Evolutionary conservation across 169 alveolate genomes (phyloP).

Genomic region (Babesia ovis): DNA sequence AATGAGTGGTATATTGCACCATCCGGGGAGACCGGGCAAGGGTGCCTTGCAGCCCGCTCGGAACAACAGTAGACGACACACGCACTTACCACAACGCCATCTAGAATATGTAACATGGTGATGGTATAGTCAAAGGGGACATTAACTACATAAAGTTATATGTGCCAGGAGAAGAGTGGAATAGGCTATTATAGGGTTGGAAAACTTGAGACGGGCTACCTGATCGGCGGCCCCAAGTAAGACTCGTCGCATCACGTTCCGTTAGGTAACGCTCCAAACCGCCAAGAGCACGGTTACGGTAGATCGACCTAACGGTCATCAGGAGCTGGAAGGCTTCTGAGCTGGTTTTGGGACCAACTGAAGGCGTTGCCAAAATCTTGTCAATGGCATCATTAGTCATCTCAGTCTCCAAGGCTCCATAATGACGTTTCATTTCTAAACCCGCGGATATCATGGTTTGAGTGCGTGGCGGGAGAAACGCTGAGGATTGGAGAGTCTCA

Average conservation of each 20-base stretch:
- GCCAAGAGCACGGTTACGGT: constrained; percentile 25
- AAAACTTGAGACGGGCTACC: constrained; percentile 1
- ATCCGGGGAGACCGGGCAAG: no score
- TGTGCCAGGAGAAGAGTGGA: no score
- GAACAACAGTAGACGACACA: no score
- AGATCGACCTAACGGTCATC: not conserved
- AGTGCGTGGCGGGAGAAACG: not conserved
- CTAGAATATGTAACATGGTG: no score
- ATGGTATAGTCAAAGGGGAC: no score
- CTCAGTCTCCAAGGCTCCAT: not conserved
- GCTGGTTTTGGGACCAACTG: not conserved
- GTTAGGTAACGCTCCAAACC: constrained; percentile 13
- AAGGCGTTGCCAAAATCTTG: not conserved
- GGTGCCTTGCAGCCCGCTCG: no score
- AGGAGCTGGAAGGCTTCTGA: constrained; percentile 8
- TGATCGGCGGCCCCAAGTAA: constrained; percentile 19
- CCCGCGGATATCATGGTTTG: not conserved
- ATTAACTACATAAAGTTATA: no score
- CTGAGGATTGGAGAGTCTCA: not conserved
- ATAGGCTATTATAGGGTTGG: not conserved
- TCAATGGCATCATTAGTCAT: constrained; percentile 6
- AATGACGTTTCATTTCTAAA: not conserved
- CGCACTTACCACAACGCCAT: no score
- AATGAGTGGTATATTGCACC: no score
- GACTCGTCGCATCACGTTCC: not conserved